phyloP scores from a whole-genome alignment of 331 rosid species.

The Acacia concinna region DNA sequence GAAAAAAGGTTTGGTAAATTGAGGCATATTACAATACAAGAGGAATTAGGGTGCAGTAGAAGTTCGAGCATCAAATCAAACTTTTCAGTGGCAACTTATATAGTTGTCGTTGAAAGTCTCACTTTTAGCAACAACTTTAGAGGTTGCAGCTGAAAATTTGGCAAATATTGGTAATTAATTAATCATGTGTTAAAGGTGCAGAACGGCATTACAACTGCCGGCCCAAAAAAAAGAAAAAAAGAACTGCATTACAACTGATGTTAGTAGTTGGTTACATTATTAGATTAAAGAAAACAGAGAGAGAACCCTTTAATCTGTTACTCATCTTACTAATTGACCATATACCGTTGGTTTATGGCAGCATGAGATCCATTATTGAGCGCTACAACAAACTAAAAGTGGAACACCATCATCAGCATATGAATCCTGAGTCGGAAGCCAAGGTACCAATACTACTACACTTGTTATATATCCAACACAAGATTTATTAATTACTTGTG shows the following conservation, averaged over 20 bases:
- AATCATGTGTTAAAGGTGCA: not conserved
- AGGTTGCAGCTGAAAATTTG: no score
- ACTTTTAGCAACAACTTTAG: no score
- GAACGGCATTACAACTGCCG: not conserved
- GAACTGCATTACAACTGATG: not conserved
- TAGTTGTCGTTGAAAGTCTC: no score
- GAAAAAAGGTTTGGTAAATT: no score
- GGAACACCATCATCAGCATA: constrained; percentile 40
- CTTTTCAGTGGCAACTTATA: no score
- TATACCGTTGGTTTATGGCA: constrained; percentile 26
- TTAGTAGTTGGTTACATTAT: not conserved
- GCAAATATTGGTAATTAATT: no score
- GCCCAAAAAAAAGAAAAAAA: no score
- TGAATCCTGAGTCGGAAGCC: constrained; percentile 51
- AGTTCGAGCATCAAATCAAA: no score
- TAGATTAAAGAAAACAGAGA: not conserved
- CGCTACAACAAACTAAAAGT: constrained; percentile 55
- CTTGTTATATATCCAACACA: not conserved
- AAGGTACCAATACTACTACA: constrained; percentile 33
- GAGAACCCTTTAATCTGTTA: not conserved
- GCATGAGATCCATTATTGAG: constrained; percentile 59
- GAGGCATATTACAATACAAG: no score
- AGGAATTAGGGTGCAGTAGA: no score
- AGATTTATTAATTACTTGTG: not conserved
- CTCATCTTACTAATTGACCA: not conserved